A percentile compares a stretch with the other conserved stretches of the same genome.
Conservation (phyloP, 768 basidiomycete genomes). For the Suillus lakei region DNA sequence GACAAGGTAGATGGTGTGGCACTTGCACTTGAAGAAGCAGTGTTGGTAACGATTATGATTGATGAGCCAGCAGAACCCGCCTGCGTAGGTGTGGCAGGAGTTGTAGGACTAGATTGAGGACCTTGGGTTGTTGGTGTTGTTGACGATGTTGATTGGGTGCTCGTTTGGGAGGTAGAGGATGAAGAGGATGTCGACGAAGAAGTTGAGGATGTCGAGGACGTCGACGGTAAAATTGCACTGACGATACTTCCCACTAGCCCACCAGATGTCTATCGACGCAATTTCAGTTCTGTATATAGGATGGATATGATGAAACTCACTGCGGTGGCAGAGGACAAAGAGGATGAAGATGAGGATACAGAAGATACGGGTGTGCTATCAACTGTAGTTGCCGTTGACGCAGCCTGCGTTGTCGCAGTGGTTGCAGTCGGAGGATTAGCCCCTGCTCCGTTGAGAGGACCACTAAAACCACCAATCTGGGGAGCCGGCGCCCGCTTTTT, state of each 20-base stretch:
- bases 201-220: slow-evolving; percentile 15
- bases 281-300: not conserved
- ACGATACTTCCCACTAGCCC: slow-evolving; percentile 16
- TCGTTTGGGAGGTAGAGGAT: slow-evolving; percentile 19
- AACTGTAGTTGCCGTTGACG: slow-evolving; percentile 15
- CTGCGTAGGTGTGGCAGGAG: slow-evolving; percentile 39
- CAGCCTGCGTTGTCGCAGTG: slow-evolving; percentile 14
- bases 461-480: slow-evolving; percentile 8
- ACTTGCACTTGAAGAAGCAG: slow-evolving; percentile 20
- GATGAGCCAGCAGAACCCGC: slow-evolving; percentile 59
- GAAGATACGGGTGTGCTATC: slow-evolving; percentile 18
- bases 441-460: slow-evolving; percentile 39
- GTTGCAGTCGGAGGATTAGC: slow-evolving; percentile 29
- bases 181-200: slow-evolving; percentile 20
- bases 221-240: slow-evolving; percentile 19
- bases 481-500: slow-evolving; percentile 60
- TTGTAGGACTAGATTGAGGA: slow-evolving; percentile 20
- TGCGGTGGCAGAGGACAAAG: slow-evolving; percentile 21
- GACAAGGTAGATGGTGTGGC: slow-evolving; percentile 27
- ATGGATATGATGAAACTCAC: slow-evolving; percentile 18
- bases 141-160: slow-evolving; percentile 18
- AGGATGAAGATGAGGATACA: slow-evolving; percentile 12
- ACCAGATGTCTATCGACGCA: not conserved
- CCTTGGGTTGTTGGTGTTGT: slow-evolving; percentile 13
- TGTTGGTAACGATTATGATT: slow-evolving; percentile 26